These are phyloP conservation scores for Nicotiana otophora DNA, from an alignment of 257 asterid species.

Conservation along the genomic window DNA sequence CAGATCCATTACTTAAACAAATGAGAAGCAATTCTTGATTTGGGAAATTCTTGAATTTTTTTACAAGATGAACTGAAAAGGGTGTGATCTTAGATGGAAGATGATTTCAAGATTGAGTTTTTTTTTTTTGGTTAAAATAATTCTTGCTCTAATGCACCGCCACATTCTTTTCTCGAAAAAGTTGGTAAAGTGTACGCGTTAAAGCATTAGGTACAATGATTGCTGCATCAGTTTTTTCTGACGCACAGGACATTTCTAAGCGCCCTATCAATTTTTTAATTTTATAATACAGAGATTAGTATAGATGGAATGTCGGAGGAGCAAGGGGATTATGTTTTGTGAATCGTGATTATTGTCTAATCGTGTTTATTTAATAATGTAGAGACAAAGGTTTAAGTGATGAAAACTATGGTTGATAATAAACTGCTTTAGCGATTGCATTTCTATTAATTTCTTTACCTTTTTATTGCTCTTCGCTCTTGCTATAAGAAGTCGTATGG, in stretches of 20 bases:
- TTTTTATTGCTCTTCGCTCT: not conserved
- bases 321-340: not conserved
- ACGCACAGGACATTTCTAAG: not conserved
- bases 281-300: not conserved
- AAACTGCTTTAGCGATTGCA: not conserved
- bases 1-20: constrained; percentile 51
- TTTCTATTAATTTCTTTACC: not conserved
- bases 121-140: not conserved
- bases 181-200: not conserved
- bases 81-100: not conserved
- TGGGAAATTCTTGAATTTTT: too few species aligned
- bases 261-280: not conserved
- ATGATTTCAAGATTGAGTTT: not conserved
- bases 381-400: not conserved
- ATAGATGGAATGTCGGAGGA: not conserved
- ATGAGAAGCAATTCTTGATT: not conserved
- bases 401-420: not conserved
- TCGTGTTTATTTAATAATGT: not conserved
- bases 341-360: not conserved
- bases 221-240: not conserved
- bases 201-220: constrained; percentile 2
- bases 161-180: not conserved
- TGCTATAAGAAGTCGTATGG: too few species aligned
- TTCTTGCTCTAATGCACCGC: not conserved
- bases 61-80: not conserved